These are phyloP conservation scores for Xylaria curta DNA, from an alignment of 495 filamentous ascomycete species.

Conservation along the genomic window DNA sequence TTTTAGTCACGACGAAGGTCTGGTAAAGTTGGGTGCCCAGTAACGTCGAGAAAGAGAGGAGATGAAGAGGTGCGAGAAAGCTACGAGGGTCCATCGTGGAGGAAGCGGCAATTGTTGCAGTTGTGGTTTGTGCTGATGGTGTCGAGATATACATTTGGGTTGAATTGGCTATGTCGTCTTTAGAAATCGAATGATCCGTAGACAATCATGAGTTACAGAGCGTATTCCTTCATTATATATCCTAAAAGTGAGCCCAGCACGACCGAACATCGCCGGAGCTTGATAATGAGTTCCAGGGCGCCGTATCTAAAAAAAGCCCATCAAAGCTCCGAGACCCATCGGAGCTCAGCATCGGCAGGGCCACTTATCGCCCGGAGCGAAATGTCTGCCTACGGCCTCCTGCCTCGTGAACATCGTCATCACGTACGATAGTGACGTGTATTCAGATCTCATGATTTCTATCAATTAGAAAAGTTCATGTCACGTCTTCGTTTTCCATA, in stretches of 20 bases:
- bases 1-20: conserved; percentile 60
- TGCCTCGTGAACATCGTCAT: neutral
- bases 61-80: conserved; percentile 47
- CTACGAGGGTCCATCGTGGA: conserved; percentile 18
- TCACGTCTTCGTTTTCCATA: neutral
- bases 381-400: neutral
- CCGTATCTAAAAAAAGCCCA: neutral
- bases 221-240: conserved; percentile 10
- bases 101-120: neutral
- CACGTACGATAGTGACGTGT: neutral
- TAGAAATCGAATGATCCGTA: neutral
- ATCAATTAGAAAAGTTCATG: neutral
- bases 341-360: conserved; percentile 15
- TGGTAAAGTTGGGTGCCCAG: conserved; percentile 60
- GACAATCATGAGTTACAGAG: neutral
- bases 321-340: conserved; percentile 14
- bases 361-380: neutral
- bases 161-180: neutral
- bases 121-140: conserved; percentile 3
- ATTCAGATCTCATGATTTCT: neutral
- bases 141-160: conserved; percentile 8
- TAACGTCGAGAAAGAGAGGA: conserved; percentile 59
- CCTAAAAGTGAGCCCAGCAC: neutral
- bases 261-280: conserved; percentile 12
- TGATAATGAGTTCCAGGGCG: neutral